A percentile compares a stretch with the other conserved stretches of the same genome.
phyloP scores from a whole-genome alignment of 805 yeast species.

The Metschnikowia gruessii region DNA sequence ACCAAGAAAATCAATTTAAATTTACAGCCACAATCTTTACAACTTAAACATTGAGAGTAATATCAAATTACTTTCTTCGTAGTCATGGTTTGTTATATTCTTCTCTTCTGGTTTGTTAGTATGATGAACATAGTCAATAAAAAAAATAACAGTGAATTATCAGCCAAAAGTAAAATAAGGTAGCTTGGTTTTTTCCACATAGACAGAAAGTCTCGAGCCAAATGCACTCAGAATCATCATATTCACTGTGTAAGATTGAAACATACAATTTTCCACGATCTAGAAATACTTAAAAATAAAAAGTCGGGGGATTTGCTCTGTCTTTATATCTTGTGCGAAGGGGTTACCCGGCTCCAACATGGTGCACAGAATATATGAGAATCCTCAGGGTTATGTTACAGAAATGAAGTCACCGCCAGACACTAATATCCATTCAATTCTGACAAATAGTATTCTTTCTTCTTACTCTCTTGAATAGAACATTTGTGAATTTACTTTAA shows the following conservation, averaged over 20 bases:
- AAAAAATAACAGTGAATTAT: slow-evolving; percentile 7
- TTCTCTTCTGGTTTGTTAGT: slow-evolving; percentile 10
- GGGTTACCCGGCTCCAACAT: slow-evolving; percentile 10
- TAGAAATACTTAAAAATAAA: not conserved
- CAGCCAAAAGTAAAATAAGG: slow-evolving; percentile 57
- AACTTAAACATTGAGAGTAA: too few species aligned
- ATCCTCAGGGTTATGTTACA: slow-evolving; percentile 1
- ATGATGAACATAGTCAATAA: slow-evolving; percentile 3
- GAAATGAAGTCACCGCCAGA: too few species aligned
- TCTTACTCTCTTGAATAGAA: too few species aligned
- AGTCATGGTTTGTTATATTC: too few species aligned
- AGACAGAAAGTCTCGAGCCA: slow-evolving; percentile 98
- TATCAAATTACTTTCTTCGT: too few species aligned
- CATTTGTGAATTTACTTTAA: too few species aligned
- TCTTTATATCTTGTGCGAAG: slow-evolving; percentile 10
- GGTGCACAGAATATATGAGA: not conserved
- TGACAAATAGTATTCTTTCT: too few species aligned
- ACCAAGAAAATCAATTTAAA: too few species aligned
- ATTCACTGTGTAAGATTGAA: slow-evolving; percentile 13
- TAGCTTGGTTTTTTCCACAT: slow-evolving; percentile 99
- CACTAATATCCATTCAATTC: too few species aligned
- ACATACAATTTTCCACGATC: slow-evolving; percentile 9
- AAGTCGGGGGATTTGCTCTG: not conserved
- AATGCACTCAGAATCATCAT: slow-evolving; percentile 98
- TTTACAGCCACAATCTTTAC: too few species aligned